phyloP scores from a whole-genome alignment of 306 rosid species.

The Vicia faba region DNA sequence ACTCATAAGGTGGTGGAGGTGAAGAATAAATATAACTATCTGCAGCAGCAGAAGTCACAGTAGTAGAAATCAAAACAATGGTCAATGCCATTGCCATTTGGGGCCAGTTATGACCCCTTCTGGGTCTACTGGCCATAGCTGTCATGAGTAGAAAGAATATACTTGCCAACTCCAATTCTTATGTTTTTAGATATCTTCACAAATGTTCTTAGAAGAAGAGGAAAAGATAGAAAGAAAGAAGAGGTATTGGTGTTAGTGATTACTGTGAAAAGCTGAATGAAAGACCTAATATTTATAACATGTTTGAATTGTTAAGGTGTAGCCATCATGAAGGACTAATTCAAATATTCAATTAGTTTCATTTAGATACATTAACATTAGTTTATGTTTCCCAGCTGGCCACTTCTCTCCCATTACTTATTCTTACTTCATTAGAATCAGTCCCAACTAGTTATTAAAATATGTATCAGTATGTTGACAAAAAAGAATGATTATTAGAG shows the following conservation, averaged over 20 bases:
- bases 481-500: not conserved
- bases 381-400: constrained; percentile 57
- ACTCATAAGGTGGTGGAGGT: constrained; percentile 60
- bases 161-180: constrained; percentile 40
- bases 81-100: constrained; percentile 69
- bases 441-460: constrained; percentile 43
- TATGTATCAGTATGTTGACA: constrained; percentile 32
- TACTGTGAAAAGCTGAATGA: constrained; percentile 45
- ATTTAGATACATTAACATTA: constrained; percentile 25
- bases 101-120: constrained; percentile 69
- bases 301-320: constrained; percentile 51
- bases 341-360: constrained; percentile 42
- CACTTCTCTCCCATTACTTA: constrained; percentile 26
- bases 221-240: not conserved
- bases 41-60: constrained; percentile 64
- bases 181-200: constrained; percentile 11
- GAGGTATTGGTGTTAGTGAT: constrained; percentile 28
- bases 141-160: constrained; percentile 47
- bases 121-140: constrained; percentile 60
- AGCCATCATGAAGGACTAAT: constrained; percentile 64
- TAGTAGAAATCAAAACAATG: constrained; percentile 52
- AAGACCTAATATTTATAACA: constrained; percentile 47
- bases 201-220: constrained; percentile 4
- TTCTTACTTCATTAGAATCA: constrained; percentile 34
- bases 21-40: constrained; percentile 72